phyloP scores from a whole-genome alignment of 1,284 basidiomycete species.

The Microbotryum violaceum region DNA sequence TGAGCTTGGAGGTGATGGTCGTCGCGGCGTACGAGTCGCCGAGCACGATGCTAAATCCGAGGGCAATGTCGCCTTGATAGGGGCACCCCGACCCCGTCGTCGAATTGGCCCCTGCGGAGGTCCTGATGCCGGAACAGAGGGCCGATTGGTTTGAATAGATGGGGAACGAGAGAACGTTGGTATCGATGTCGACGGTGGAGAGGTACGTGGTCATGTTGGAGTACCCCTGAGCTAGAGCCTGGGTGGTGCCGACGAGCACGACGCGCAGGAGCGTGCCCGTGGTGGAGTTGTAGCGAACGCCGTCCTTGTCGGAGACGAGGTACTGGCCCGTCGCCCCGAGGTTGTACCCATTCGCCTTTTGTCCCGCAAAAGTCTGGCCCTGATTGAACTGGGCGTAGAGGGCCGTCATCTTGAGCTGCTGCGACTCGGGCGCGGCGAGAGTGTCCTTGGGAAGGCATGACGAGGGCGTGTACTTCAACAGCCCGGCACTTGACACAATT shows the following conservation, averaged over 20 bases:
- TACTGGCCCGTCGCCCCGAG: slow-evolving; percentile 8
- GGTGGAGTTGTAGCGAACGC: too few species aligned
- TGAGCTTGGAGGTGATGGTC: slow-evolving; percentile 73
- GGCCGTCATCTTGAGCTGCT: slow-evolving; percentile 23
- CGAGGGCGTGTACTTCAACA: too few species aligned
- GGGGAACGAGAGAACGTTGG: slow-evolving; percentile 66
- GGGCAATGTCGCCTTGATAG: slow-evolving; percentile 49
- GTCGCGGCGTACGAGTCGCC: slow-evolving; percentile 63
- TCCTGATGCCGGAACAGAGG: slow-evolving; percentile 65
- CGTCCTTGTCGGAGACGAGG: too few species aligned
- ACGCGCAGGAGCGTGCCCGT: slow-evolving; percentile 27
- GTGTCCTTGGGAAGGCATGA: too few species aligned
- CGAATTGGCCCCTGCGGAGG: slow-evolving; percentile 43
- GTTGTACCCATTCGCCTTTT: slow-evolving; percentile 15
- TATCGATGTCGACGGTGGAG: slow-evolving; percentile 38
- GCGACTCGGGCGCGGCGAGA: not conserved
- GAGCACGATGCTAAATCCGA: slow-evolving; percentile 69
- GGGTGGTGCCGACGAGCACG: slow-evolving; percentile 28
- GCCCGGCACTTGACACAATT: too few species aligned
- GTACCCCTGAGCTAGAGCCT: slow-evolving; percentile 25
- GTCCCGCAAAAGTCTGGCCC: slow-evolving; percentile 17
- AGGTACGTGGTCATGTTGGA: slow-evolving; percentile 30
- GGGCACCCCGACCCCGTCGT: slow-evolving; percentile 30
- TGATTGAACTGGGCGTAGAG: slow-evolving; percentile 32
- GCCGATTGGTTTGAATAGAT: slow-evolving; percentile 62